Base-by-base conservation (phyloP, 1,139 yeast genomes). In the Suhomyces guaymorum region DNA sequence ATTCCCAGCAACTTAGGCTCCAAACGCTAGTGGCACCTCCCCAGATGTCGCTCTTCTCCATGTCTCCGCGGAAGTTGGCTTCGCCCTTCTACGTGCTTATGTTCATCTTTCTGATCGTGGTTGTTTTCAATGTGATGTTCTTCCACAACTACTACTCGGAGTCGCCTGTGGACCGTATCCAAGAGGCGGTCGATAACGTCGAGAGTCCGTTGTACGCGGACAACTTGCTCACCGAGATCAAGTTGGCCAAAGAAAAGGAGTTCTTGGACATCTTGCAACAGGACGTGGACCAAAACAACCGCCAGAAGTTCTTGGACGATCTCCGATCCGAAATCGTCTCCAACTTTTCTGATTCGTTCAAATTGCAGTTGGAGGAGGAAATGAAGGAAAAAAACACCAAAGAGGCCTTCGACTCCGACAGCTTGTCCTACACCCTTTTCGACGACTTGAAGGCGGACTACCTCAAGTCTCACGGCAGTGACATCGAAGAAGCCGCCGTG, bases 361-460 rank as follows among this genome's bases (percentile, higher is more conserved):
- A 51, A 39, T 18, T 43, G 2, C 46, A 48, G 24, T 38, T 59
- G 27, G 43, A 44, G 26, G 29, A 37, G 4, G 42, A 52, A 25
- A 42, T 61, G 14, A 27, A 38, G 17, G 33, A 39, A 7, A 47
- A 52, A 28, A 50, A 48, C 42, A 57, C 67, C 16, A 23, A 42
- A 25, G 49, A 54, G 11, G 43, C 49, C 26, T 55, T 42, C 26
- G 43, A 44, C 18, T 47, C 52, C 29, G 47, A 49, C 30, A 38
- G 43, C 17, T 37, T 57, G 7, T 46, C 57, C 7, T 53, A 42
- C 37, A 41, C 44, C 7, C 33, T 59, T 12, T 51, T 56, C 38
- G 52, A 52, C 18, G 51, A 52, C 20, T 42, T 61, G 41, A 49
- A 51, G 32, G 41, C 43, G 5, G 46, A 54, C 7, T 64, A 49